A percentile compares a stretch with the other conserved stretches of the same genome.
Conservation (phyloP, 306 rosid species). For the Lathyrus tuberosus region DNA sequence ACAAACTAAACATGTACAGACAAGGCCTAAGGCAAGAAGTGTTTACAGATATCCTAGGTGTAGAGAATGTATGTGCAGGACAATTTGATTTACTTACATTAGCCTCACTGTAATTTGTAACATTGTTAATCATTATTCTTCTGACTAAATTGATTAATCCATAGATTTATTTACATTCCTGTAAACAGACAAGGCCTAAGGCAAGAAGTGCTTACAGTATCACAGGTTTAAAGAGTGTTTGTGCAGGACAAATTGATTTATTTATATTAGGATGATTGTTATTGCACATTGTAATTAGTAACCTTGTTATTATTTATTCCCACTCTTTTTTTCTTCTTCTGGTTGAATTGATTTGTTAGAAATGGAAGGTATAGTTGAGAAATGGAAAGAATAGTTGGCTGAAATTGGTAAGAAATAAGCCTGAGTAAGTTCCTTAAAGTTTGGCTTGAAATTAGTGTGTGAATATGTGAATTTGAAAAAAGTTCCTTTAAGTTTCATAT, state of each 20-base stretch:
- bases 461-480: no score
- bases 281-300: background rate
- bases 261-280: slow-evolving; percentile 20
- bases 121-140: slow-evolving; percentile 35
- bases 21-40: slow-evolving; percentile 95
- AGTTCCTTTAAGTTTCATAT: no score
- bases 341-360: background rate
- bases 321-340: background rate
- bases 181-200: slow-evolving; percentile 64
- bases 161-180: slow-evolving; percentile 3
- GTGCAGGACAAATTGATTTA: slow-evolving; percentile 61
- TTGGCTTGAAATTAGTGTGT: no score
- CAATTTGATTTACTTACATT: slow-evolving; percentile 41
- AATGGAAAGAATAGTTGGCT: no score
- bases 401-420: no score
- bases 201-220: slow-evolving; percentile 78
- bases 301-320: slow-evolving; percentile 3
- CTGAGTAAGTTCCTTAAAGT: no score
- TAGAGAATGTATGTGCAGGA: slow-evolving; percentile 89
- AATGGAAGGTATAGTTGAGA: no score
- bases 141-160: slow-evolving; percentile 14
- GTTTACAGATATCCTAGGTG: slow-evolving; percentile 91
- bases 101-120: slow-evolving; percentile 34
- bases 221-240: slow-evolving; percentile 84
- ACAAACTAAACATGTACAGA: slow-evolving; percentile 89